These are phyloP conservation scores for Mycothermus thermophilus DNA, from an alignment of 495 filamentous ascomycete genomes.

Conservation along the genomic window DNA sequence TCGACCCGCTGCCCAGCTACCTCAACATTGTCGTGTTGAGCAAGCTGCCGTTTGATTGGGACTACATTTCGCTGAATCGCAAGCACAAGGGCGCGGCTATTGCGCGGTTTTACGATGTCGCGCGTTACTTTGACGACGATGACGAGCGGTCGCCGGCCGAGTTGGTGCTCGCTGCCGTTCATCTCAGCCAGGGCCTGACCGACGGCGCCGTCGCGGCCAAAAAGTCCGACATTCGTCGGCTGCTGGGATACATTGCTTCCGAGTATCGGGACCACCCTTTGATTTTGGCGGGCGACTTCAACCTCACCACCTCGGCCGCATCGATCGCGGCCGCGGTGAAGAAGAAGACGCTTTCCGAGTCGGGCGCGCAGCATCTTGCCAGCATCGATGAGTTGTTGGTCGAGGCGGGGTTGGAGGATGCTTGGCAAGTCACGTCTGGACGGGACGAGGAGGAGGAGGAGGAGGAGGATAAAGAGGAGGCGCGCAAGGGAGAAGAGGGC, in stretches of 20 bases:
- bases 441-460: conserved; percentile 5
- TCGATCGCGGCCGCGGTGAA: conserved; percentile 35
- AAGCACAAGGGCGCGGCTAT: conserved; percentile 40
- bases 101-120: conserved; percentile 24
- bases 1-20: conserved; percentile 37
- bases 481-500: conserved; percentile 37
- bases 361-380: conserved; percentile 18
- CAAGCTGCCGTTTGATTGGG: conserved; percentile 36
- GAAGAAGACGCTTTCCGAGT: conserved; percentile 28
- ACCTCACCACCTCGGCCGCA: conserved; percentile 37
- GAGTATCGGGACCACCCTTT: conserved; percentile 26
- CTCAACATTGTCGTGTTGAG: conserved; percentile 42
- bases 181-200: conserved; percentile 40
- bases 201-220: conserved; percentile 39
- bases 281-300: conserved; percentile 46
- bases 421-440: conserved; percentile 18
- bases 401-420: conserved; percentile 26
- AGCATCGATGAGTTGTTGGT: conserved; percentile 22
- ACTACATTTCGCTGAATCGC: conserved; percentile 29
- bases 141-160: conserved; percentile 12
- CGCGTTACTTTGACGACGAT: conserved; percentile 7
- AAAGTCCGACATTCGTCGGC: conserved; percentile 29
- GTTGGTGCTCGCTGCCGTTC: conserved; percentile 36
- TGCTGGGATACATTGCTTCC: conserved; percentile 27
- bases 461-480: conserved; percentile 5